Evolutionary conservation across 1,284 basidiomycete species (phyloP).

Genomic region (Stygiomarasmius scandens): DNA sequence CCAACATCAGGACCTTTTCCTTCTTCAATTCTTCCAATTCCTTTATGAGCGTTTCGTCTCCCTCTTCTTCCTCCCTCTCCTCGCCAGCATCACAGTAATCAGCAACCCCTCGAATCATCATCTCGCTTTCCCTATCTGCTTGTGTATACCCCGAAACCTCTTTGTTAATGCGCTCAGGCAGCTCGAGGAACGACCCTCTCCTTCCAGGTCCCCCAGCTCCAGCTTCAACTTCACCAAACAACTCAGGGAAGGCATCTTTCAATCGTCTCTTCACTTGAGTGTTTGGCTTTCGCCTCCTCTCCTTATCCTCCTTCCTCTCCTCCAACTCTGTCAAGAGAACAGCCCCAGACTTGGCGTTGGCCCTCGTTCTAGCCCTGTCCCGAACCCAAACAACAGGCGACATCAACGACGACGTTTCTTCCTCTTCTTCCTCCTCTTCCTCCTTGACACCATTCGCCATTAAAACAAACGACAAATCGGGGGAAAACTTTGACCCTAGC

Average conservation of each 20-base stretch:
- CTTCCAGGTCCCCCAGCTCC: background rate
- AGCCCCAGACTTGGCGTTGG: background rate
- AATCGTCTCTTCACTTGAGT: background rate
- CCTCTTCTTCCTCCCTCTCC: background rate
- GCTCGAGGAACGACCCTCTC: conserved; percentile 9
- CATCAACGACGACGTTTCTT: background rate
- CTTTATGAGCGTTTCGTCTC: background rate
- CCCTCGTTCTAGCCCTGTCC: background rate
- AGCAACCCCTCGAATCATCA: background rate
- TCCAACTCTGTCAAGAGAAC: too few species aligned
- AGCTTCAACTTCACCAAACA: background rate
- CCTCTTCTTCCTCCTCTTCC: background rate
- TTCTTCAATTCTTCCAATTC: background rate
- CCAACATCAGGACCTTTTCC: too few species aligned
- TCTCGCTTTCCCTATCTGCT: background rate
- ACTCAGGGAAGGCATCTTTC: too few species aligned
- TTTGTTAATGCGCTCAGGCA: too few species aligned
- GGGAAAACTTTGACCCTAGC: background rate
- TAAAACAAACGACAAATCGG: too few species aligned
- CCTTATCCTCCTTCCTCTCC: background rate
- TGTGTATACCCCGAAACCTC: background rate
- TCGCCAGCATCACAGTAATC: background rate
- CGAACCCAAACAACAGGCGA: background rate
- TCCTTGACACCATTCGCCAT: background rate
- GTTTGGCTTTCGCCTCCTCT: too few species aligned